Conservation (phyloP, 176 grass and related monocot genomes). For the Elaeis guineensis region DNA sequence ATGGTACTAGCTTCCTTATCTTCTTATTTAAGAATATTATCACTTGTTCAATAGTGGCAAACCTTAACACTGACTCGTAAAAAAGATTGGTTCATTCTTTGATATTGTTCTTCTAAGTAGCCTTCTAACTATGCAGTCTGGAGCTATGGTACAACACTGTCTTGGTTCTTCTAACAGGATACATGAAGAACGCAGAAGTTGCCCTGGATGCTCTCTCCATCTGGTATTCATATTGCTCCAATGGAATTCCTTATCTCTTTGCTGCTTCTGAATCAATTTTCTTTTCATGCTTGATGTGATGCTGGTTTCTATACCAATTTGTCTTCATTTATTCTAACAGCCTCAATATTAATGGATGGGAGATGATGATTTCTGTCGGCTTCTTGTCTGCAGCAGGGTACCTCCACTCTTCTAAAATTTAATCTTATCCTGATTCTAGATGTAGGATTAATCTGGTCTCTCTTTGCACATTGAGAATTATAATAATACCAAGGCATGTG, state of each 20-base stretch:
- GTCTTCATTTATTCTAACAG: slow-evolving; percentile 21
- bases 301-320: too few relatives aligned
- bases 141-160: slow-evolving; percentile 85
- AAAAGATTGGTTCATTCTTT: too few relatives aligned
- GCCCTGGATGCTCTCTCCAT: slow-evolving; percentile 91
- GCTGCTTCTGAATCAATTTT: not conserved
- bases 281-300: slow-evolving; percentile 2
- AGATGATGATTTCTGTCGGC: slow-evolving; percentile 83
- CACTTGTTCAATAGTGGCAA: too few relatives aligned
- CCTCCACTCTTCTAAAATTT: too few relatives aligned
- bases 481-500: too few relatives aligned
- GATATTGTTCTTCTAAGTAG: too few relatives aligned
- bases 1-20: slow-evolving; percentile 30
- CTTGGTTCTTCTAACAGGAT: slow-evolving; percentile 70
- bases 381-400: slow-evolving; percentile 70
- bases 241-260: not conserved
- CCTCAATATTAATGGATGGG: slow-evolving; percentile 94
- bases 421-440: too few relatives aligned
- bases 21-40: too few relatives aligned
- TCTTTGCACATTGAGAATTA: too few relatives aligned
- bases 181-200: slow-evolving; percentile 71
- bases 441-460: too few relatives aligned
- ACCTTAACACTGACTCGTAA: too few relatives aligned
- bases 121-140: slow-evolving; percentile 28
- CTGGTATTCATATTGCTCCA: slow-evolving; percentile 30